Conservation (phyloP, 805 yeast species). For the Saccharomycopsis sp. region DNA sequence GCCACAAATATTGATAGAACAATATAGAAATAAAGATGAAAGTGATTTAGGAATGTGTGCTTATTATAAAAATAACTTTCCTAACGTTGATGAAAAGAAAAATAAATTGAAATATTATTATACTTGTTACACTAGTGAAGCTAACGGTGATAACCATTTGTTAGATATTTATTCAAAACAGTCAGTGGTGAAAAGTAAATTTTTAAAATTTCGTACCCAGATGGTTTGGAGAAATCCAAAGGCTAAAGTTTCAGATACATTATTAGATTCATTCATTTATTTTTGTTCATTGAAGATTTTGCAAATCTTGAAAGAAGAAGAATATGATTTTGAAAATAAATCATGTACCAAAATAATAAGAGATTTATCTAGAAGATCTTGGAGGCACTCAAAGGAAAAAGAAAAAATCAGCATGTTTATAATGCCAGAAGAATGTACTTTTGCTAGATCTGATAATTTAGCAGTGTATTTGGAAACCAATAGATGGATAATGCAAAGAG, state of each 20-base stretch:
- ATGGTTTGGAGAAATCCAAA: constrained; percentile 86
- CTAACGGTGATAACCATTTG: constrained; percentile 35
- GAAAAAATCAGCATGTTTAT: constrained; percentile 65
- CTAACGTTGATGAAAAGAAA: constrained; percentile 70
- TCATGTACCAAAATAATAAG: constrained; percentile 66
- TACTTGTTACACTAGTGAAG: constrained; percentile 53
- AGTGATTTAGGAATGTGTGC: constrained; percentile 67
- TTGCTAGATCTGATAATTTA: constrained; percentile 71
- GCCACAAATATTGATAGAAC: constrained; percentile 81
- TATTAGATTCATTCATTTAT: constrained; percentile 68
- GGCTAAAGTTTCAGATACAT: constrained; percentile 65
- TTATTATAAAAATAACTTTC: constrained; percentile 68
- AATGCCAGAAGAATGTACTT: constrained; percentile 61
- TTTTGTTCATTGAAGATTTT: constrained; percentile 52
- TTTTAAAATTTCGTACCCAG: constrained; percentile 72
- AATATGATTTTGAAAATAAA: constrained; percentile 30
- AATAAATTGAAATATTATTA: constrained; percentile 43
- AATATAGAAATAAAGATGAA: constrained; percentile 65
- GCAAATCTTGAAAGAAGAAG: constrained; percentile 36
- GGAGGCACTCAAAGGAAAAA: constrained; percentile 62
- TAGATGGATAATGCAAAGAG: constrained; percentile 57
- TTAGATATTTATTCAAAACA: constrained; percentile 68
- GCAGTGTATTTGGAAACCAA: constrained; percentile 87
- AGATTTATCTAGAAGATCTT: constrained; percentile 84
- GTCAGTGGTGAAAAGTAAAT: constrained; percentile 63